Base-by-base conservation (phyloP, 345 rosid species). In the Physaria fendleri region DNA sequence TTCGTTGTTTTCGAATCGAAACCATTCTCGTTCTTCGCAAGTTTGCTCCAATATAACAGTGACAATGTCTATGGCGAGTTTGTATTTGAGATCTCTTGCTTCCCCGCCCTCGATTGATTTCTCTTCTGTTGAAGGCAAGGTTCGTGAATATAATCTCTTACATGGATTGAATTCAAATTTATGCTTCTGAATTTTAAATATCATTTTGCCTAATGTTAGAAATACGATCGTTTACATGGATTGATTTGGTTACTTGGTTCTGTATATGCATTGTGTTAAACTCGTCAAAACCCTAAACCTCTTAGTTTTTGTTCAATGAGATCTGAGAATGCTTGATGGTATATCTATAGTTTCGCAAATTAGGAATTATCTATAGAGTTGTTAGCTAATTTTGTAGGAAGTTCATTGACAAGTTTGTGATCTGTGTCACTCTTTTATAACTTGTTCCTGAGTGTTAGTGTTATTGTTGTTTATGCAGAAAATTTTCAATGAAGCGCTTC, bases 71-170 rank as follows among this genome's bases (percentile, higher is more conserved):
- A 78, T 75, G 84, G 87, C 84, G n/a, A 81, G 94, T 13, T 66
- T 85, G 71, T 85, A 85, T 64, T 68, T 85, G 11, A 74, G 87
- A 2, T 46, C 66, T 6, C 95, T 89, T 23, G 79, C 85, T 6
- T 82, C 95, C 16, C 96, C 91, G 41, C 91, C 88, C 10, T 95
- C 91, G 1, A 71, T 89, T 15, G 97, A 85, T 14, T 89, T 89
- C 69, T 82, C 97, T 54, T 85, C 97, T 38, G 32, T 76, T 8
- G 82, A 84, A 72, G 91, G 97, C 25, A 89, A 84, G 87, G 96
- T 83, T n/a, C n/a, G 33, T 39, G 96, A 79, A 11, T 43, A 58
- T 47, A 17, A 11, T 32, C 0, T 28, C 41, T 23, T 20, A 4
- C 55, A 50, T 58, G 13, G 39, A 23, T 25, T 39, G 13, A 0